Evolutionary conservation across 345 rosid genomes (phyloP), one percentile per base, ranked within the genome.

Genomic region (Toxicodendron radicans): DNA sequence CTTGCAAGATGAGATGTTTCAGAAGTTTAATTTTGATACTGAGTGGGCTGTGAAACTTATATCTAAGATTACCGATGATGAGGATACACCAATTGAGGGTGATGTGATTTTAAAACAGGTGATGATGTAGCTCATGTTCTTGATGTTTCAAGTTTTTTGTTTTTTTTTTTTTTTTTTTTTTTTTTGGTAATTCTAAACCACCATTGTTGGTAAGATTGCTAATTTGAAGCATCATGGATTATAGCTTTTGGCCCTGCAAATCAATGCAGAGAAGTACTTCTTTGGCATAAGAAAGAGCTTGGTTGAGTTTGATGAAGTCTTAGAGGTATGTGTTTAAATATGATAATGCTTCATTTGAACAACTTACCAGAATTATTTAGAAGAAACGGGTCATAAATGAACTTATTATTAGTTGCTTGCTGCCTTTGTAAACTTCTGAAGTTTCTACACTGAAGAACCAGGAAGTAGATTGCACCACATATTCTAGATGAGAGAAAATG

Each of bases 1-100:
- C 87, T 84, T 94, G 89, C 95, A 94, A 88, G 98, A 94, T 86
- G 97, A 94, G 86, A 92, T 94, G 95, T 94, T 94, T 84, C 93
- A 87, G 78, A 94, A 92, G 87, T 94, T 94, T 35, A 92, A 89
- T 85, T 90, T 94, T 80, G 97, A 94, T 80, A 89, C 92, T 35
- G 92, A 89, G 75, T 94, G 97, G 98, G 98, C 97, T 43, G 97
- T 94, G 75, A 87, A 82, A 64, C 93, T 92, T 67, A 92, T 94
- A 79, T 86, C 98, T 62, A 88, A 78, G 86, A 88, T 94, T 72
- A 92, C 88, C 33, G 83, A 94, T 65, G 92, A 89, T 80, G 97
- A 90, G 82, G 94, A 87, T 80, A 77, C 86, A 77, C 98, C 98
- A 41, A 90, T 92, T 81, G 97, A 94, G 85, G 95, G 97, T 78